Conservation (phyloP, 495 filamentous ascomycete species). For the Cetradonia linearis region DNA sequence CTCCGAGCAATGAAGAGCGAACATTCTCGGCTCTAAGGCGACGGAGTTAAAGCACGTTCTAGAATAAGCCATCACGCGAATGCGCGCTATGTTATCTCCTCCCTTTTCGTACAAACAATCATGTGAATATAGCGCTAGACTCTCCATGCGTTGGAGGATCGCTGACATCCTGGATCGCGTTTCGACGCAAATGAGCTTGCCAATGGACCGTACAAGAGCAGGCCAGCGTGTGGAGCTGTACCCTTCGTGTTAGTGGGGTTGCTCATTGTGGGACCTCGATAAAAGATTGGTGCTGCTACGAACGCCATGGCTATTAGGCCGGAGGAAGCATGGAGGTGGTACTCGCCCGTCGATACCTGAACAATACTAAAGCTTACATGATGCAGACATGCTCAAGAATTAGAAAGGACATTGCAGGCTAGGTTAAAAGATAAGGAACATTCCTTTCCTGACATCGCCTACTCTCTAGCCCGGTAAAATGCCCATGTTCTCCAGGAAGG, state of each 20-base stretch:
- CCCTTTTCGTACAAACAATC: background rate
- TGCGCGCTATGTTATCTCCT: background rate
- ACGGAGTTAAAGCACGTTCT: background rate
- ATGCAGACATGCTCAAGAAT: constrained; percentile 36
- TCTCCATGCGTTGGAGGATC: background rate
- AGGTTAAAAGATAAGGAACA: constrained; percentile 44
- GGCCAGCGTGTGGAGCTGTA: constrained; percentile 29
- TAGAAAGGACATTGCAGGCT: constrained; percentile 40
- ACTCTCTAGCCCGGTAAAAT: constrained; percentile 46
- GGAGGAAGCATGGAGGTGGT: constrained; percentile 42
- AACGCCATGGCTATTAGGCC: constrained; percentile 39
- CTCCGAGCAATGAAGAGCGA: too few relatives aligned
- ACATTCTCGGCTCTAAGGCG: background rate
- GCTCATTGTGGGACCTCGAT: constrained; percentile 43
- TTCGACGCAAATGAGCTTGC: background rate
- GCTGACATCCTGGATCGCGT: background rate
- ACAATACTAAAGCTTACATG: constrained; percentile 24
- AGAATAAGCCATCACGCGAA: background rate
- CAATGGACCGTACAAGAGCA: constrained; percentile 34
- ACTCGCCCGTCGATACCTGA: background rate
- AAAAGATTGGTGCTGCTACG: constrained; percentile 21
- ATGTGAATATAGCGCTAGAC: background rate
- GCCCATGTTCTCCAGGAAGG: constrained; percentile 6
- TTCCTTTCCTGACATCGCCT: constrained; percentile 47
- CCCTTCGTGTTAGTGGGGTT: constrained; percentile 46